Conservation (phyloP, 306 rosid genomes). For the Casuarina cunninghamiana region DNA sequence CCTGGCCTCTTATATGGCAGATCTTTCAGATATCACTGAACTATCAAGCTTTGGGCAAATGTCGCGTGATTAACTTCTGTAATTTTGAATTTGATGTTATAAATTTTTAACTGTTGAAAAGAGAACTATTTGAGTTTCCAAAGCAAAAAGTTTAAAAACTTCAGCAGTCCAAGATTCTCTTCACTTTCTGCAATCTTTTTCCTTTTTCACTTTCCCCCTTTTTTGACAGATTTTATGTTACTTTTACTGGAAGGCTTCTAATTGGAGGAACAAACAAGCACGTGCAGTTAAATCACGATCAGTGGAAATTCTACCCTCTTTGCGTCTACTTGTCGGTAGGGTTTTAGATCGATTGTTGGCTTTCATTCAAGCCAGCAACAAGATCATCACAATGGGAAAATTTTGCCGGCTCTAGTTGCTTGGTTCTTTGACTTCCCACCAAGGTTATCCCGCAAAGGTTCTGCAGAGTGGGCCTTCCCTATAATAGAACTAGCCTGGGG, state of each 20-base stretch:
- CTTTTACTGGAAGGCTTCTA: neutral
- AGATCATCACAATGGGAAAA: neutral
- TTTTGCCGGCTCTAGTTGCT: neutral
- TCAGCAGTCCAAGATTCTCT: neutral
- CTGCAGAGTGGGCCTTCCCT: neutral
- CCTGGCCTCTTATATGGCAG: too few species aligned
- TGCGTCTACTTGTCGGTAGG: too few species aligned
- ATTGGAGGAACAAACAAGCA: too few species aligned
- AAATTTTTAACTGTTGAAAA: neutral
- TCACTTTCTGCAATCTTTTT: neutral
- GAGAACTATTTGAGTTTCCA: too few species aligned
- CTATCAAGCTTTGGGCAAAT: too few species aligned
- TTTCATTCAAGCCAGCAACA: neutral
- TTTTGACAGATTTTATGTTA: neutral
- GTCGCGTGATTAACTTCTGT: too few species aligned
- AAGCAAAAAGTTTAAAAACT: too few species aligned
- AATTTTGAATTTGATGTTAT: too few species aligned
- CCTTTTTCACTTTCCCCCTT: neutral
- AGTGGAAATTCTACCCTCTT: too few species aligned
- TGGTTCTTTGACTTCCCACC: neutral
- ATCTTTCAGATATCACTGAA: too few species aligned
- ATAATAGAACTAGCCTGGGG: constrained; percentile 7
- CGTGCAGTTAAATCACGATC: too few species aligned
- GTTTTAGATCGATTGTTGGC: neutral
- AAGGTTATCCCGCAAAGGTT: neutral